Evolutionary conservation across 495 filamentous ascomycete genomes (phyloP), one percentile per base, ranked within the genome.

Genomic region (Hypomontagnella submonticulosa): DNA sequence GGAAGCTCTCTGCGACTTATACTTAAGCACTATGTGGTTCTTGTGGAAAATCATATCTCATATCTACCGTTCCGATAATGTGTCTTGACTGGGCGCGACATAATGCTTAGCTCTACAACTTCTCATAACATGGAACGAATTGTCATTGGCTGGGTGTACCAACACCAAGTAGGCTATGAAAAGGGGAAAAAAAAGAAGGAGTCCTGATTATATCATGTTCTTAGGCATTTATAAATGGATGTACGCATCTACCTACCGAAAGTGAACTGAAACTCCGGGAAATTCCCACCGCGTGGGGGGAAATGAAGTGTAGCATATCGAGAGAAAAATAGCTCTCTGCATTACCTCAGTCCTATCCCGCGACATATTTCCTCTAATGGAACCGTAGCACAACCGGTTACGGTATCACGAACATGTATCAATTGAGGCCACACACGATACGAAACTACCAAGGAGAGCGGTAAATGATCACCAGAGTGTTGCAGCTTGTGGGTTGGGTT

Each of bases 261-360:
- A 51, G 37, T 50, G 38, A 56, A 44, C 47, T 36, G 38, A 32
- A 50, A 49, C 9, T 43, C 61, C 46, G 52, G 38, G 19, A 3
- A n/a, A 57, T 63, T 57, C 38, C 10, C 46, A 57, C 46, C 23
- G 16, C 44, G 56, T 59, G 56, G 61, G 61, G 48, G 59, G 38
- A 49, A 37, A 52, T 27, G 37, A 33, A 18, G 53, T 52, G 54
- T 34, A 53, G 46, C 33, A 37, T 20, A 27, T 16, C 11, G 41
- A 55, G 10, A 30, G 36, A 53, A 40, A 30, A 54, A 30, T 27
- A 20, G 16, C 42, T 40, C 34, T 44, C 12, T 10, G n/a, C n/a
- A n/a, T n/a, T n/a, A n/a, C n/a, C n/a, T n/a, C n/a, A n/a, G n/a
- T n/a, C 4, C 7, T 42, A 10, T 43, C 7, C 27, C 41, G 47